A percentile compares a stretch with the other conserved stretches of the same genome.
phyloP scores from a whole-genome alignment of 495 filamentous ascomycete genomes.

The Beverwykella pulmonaria region DNA sequence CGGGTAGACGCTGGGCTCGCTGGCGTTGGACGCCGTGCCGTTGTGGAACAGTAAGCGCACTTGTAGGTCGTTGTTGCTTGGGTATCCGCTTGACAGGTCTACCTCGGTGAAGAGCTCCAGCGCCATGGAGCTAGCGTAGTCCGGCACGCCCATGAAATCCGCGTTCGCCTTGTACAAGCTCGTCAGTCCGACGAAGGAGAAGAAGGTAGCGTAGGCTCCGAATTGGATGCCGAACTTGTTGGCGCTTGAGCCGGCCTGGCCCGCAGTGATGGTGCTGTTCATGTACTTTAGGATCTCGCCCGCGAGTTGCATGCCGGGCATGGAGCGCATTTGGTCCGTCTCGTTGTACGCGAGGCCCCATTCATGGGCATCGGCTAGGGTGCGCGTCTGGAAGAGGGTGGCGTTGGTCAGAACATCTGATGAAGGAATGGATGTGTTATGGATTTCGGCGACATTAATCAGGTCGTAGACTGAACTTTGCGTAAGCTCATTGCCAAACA shows the following conservation, averaged over 20 bases:
- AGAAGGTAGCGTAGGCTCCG: conserved; percentile 70
- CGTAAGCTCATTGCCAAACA: conserved; percentile 2
- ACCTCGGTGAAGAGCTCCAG: conserved; percentile 74
- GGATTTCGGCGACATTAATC: conserved; percentile 70
- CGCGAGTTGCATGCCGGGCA: conserved; percentile 67
- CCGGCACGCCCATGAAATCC: conserved; percentile 70
- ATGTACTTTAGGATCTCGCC: conserved; percentile 63
- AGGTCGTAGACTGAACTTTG: conserved; percentile 65
- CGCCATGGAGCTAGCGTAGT: conserved; percentile 67
- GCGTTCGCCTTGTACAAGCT: conserved; percentile 56
- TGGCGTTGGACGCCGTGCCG: conserved; percentile 61
- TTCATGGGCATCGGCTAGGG: conserved; percentile 68
- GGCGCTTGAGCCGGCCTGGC: conserved; percentile 37
- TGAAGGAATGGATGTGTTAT: conserved; percentile 65
- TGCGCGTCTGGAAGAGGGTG: conserved; percentile 60
- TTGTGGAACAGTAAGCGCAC: conserved; percentile 81
- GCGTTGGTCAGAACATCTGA: conserved; percentile 54
- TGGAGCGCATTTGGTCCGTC: conserved; percentile 60
- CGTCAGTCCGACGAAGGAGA: conserved; percentile 74
- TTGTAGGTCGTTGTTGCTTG: conserved; percentile 59
- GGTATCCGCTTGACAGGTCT: conserved; percentile 48
- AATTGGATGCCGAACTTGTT: conserved; percentile 67
- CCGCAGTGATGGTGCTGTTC: conserved; percentile 51
- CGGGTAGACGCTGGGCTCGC: conserved; percentile 59
- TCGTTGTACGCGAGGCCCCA: conserved; percentile 65